Percentiles rank a stretch among this genome's conserved stretches.
These are phyloP conservation scores for Lolium rigidum DNA, from an alignment of 176 grass and related monocot genomes.

Conservation along the genomic window DNA sequence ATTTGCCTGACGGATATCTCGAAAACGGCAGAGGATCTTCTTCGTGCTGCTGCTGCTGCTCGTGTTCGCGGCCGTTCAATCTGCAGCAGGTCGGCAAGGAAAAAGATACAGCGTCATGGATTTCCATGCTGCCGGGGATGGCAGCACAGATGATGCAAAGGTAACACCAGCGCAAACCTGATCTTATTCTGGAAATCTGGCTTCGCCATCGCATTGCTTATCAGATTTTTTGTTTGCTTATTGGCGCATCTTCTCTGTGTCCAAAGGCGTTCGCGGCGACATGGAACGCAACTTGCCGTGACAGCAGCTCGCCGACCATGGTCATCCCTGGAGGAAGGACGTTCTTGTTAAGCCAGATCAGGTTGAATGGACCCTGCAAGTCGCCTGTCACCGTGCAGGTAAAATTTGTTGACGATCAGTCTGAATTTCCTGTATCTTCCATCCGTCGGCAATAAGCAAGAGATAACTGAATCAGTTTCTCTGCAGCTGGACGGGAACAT, in stretches of 20 bases:
- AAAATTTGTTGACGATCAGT: background rate
- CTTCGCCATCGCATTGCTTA: too few relatives aligned
- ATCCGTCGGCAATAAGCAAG: background rate
- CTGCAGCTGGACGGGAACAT: conserved; percentile 65
- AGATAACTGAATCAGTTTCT: background rate
- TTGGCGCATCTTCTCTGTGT: too few relatives aligned
- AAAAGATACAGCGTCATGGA: conserved; percentile 42
- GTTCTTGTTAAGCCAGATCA: conserved; percentile 48
- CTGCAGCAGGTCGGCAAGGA: background rate
- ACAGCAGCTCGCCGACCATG: conserved; percentile 12
- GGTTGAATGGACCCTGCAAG: conserved; percentile 53
- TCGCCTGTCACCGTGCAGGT: conserved; percentile 52
- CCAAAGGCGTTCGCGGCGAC: too few relatives aligned
- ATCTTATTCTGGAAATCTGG: background rate
- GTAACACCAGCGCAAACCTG: conserved; percentile 28
- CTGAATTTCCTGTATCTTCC: too few relatives aligned
- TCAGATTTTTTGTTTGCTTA: too few relatives aligned
- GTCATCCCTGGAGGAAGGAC: conserved; percentile 46
- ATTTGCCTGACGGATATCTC: background rate
- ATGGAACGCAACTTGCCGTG: conserved; percentile 46
- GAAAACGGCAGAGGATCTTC: background rate
- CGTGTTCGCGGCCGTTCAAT: background rate
- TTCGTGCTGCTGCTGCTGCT: conserved; percentile 12
- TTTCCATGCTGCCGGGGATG: conserved; percentile 52
- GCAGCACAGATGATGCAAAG: conserved; percentile 53